A percentile compares a stretch with the other conserved stretches of the same genome.
Evolutionary conservation across 768 basidiomycete genomes (phyloP).

Genomic region (Mycena sanguinolenta): DNA sequence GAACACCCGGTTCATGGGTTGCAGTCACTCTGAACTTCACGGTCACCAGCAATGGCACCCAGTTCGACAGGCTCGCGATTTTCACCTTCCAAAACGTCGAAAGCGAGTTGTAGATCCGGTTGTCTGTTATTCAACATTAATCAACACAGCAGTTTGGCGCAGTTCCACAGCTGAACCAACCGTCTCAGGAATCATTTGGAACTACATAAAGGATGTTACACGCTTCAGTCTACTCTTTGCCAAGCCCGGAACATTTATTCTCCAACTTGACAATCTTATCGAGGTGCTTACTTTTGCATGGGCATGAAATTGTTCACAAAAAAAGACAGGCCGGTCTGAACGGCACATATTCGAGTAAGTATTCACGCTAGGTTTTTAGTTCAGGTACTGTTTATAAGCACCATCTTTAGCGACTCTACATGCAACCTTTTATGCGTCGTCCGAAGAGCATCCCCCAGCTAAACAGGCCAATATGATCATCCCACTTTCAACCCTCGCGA

Average conservation of each 20-base stretch:
- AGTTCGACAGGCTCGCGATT: constrained; percentile 78
- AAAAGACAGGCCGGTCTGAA: constrained; percentile 60
- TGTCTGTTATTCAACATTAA: no score
- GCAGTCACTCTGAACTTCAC: constrained; percentile 84
- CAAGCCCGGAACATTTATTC: constrained; percentile 75
- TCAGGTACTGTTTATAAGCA: neutral
- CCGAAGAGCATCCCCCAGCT: constrained; percentile 66
- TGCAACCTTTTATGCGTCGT: constrained; percentile 81
- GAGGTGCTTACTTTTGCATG: neutral
- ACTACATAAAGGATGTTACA: constrained; percentile 81
- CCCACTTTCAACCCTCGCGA: constrained; percentile 75
- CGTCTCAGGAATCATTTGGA: constrained; percentile 82
- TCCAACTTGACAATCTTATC: constrained; percentile 81
- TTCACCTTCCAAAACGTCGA: constrained; percentile 86
- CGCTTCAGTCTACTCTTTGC: constrained; percentile 79
- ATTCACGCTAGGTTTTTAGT: neutral
- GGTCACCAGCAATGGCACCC: constrained; percentile 84
- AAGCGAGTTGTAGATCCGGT: no score
- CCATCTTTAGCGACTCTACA: constrained; percentile 71
- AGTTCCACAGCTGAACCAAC: constrained; percentile 88
- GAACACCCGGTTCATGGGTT: constrained; percentile 78
- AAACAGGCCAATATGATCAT: constrained; percentile 74
- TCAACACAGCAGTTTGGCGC: no score
- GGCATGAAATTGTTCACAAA: neutral
- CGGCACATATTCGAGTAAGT: constrained; percentile 78